These are phyloP conservation scores for Capronia coronata DNA, from an alignment of 2,329 filamentous ascomycete species.

Conservation along the genomic window DNA sequence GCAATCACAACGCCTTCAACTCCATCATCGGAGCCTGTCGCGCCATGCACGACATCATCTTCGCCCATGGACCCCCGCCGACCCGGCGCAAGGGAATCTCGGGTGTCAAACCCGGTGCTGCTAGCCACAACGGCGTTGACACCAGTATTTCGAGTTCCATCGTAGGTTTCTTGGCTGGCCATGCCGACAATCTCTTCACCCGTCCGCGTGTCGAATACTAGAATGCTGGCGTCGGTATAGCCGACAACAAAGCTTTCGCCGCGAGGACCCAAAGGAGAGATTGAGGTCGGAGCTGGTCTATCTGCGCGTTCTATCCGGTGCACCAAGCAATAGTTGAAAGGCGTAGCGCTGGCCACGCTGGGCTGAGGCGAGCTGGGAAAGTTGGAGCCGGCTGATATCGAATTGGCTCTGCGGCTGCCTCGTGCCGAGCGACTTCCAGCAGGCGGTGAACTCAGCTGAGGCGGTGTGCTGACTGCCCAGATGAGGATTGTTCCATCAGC, in stretches of 20 bases:
- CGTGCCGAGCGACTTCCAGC: constrained; percentile 61
- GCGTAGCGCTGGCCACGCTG: constrained; percentile 73
- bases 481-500: constrained; percentile 88
- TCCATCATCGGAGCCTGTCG: constrained; percentile 73
- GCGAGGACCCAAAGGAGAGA: constrained; percentile 73
- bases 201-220: constrained; percentile 86
- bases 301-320: constrained; percentile 73
- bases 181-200: constrained; percentile 89
- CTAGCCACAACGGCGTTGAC: constrained; percentile 90
- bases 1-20: constrained; percentile 93
- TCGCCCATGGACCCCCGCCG: constrained; percentile 62
- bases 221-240: constrained; percentile 80
- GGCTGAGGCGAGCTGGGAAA: constrained; percentile 88
- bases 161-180: constrained; percentile 90
- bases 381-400: constrained; percentile 87
- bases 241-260: constrained; percentile 90
- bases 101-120: constrained; percentile 68
- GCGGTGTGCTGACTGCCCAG: constrained; percentile 89
- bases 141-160: constrained; percentile 72
- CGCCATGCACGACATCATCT: constrained; percentile 66
- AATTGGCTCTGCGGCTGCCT: constrained; percentile 79
- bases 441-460: constrained; percentile 75
- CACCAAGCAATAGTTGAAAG: constrained; percentile 80
- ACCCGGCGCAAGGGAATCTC: constrained; percentile 54
- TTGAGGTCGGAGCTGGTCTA: constrained; percentile 72